Evolutionary conservation across 2,329 filamentous ascomycete species (phyloP), one percentile per base, ranked within the genome.

Genomic region (Stagonosporopsis vannaccii): DNA sequence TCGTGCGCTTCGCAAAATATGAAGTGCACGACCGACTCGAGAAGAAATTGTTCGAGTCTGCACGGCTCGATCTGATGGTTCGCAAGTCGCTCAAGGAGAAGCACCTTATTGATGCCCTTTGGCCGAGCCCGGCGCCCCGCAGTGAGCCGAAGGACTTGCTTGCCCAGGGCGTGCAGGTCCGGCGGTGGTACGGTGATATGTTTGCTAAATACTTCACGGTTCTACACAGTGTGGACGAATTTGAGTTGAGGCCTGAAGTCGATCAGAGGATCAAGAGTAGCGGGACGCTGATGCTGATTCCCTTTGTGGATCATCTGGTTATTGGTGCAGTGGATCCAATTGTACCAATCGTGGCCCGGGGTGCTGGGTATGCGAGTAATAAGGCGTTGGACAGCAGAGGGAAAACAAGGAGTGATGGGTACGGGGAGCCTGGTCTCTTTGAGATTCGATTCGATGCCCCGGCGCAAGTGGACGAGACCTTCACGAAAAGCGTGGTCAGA

Each of bases 61-160:
- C 64, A 2, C 63, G 73, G 20, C 50, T 73, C 20, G 73, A 76
- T 49, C 55, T 76, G 19, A 74, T 76, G 68, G 69, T 76, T 2
- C 60, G 72, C 13, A 76, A 76, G 46, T 68, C 68, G n/a, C 49
- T 75, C 47, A 75, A 75, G 35, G 73, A 76, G 61, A 76, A 76
- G 43, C 71, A 74, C 57, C 43, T 76, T 6, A 71, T 76, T 17
- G 71, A 76, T 54, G 62, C 63, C 6, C 42, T 76, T 3, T 76
- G 73, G 73, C 73, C 73, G 1, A 68, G 65, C 28, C 71, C 71
- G 0, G 70, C 70, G 12, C 70, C 69, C 1, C 60, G 63, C 3
- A 68, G 64, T 23, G 51, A 72, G 2, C 47, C 65, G 4, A 61
- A 67, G 8, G 72, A 73, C 28, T 19, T 73, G 30, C 47, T 74